Evolutionary conservation across 371 early-diverging fungal genomes (phyloP), one percentile per base, ranked within the genome.

Genomic region (Caulochytrium protostelioides): DNA sequence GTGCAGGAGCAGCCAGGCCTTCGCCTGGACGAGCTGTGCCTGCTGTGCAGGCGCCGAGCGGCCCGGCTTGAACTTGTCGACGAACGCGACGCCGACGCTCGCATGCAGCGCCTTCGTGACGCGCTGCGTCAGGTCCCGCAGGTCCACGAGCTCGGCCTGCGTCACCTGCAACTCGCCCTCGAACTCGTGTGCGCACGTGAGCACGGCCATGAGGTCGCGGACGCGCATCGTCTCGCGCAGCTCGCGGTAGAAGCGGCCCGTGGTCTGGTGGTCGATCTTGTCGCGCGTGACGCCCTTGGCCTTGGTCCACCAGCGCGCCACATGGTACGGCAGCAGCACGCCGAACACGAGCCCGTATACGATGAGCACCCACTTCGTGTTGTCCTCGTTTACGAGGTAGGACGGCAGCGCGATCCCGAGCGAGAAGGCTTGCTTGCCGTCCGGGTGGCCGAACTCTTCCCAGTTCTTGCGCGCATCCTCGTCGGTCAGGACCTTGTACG

Each of bases 371-470:
- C 40, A 58, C 5, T 60, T 58, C 47, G 73, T 76, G 59, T 83
- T 83, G 44, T 66, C 62, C 16, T 78, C 69, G 45, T 83, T 82
- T 4, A 91, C 83, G 13, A 95, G 57, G 55, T 77, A 75, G 30
- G 69, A 65, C 12, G 95, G 95, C 22, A 94, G 69, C 1, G 95
- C 95, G 41, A 94, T 81, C 32, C 92, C 91, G 66, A 87, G 74
- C 18, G 77, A 64, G 38, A 76, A 71, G n/a, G 83, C 72, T 41
- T 63, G 62, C 38, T 56, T 81, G 18, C 95, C 95, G 52, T 94
- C 95, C 12, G 95, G 92, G 50, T 92, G 83, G 30, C 94, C 94
- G 41, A 67, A 86, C 53, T 90, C 80, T 42, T 86, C 89, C 57
- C 73, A 94, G 53, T 81, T 83, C 45, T 72, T 72, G 37, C 83